These are phyloP conservation scores for Scedosporium boydii DNA, from an alignment of 2,329 filamentous ascomycete species.

Conservation along the genomic window DNA sequence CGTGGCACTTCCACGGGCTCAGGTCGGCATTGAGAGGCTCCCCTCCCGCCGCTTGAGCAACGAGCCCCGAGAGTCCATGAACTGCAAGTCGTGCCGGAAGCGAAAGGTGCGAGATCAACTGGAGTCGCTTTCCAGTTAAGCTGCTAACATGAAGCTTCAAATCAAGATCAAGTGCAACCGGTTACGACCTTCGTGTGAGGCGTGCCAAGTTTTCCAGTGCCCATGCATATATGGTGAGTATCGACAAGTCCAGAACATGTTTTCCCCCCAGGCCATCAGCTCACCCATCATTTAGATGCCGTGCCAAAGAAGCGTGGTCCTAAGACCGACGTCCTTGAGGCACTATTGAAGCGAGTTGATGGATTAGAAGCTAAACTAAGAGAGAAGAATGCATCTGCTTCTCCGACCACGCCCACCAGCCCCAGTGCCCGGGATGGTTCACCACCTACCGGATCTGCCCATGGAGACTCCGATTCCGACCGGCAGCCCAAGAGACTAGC, in stretches of 20 bases:
- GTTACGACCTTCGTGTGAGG: conserved; percentile 74
- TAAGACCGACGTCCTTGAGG: conserved; percentile 82
- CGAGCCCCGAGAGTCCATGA: conserved; percentile 84
- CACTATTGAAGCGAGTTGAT: conserved; percentile 74
- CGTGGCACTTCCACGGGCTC: conserved; percentile 58
- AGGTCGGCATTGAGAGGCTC: conserved; percentile 73
- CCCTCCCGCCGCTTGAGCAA: conserved; percentile 60
- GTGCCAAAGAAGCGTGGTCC: conserved; percentile 83
- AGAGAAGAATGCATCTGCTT: conserved; percentile 40
- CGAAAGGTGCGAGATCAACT: conserved; percentile 54
- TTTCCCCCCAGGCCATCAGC: not conserved
- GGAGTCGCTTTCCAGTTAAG: not conserved
- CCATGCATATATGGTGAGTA: conserved; percentile 75
- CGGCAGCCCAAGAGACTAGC: conserved; percentile 25
- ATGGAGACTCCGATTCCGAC: not conserved
- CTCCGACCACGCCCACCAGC: conserved; percentile 16
- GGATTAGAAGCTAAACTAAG: conserved; percentile 74
- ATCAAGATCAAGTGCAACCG: conserved; percentile 84
- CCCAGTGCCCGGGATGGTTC: conserved; percentile 11
- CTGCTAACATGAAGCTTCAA: not conserved
- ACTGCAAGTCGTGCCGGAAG: conserved; percentile 90
- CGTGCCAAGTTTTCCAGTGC: conserved; percentile 82
- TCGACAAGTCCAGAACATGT: too few relatives aligned
- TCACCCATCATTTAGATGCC: conserved; percentile 51
- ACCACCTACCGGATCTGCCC: not conserved